Base-by-base conservation (phyloP, 192 early-diverging fungal species). In the Coemansia sp. region DNA sequence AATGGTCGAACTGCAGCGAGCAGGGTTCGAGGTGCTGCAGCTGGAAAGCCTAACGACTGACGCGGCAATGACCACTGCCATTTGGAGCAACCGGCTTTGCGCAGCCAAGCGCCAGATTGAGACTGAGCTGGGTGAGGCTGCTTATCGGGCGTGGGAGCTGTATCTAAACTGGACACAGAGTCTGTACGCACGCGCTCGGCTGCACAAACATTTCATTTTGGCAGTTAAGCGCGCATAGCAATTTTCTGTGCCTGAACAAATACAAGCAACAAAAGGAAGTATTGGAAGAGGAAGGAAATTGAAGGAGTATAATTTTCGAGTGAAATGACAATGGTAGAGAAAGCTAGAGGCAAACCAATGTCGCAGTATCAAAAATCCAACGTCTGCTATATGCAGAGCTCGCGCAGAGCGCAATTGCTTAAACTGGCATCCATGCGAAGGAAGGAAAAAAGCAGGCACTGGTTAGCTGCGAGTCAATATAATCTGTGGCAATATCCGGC, bases 141-240 rank as follows among this genome's bases (percentile, higher is more conserved):
- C 69, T 2, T 83, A 83, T 43, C 67, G 81, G 5, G 59, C 72
- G 2, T 78, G 75, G 81, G 75, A 78, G 53, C 72, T 83, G 27
- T 83, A 83, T 41, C 48, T 83, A 64, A 77, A 74, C 58, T 83
- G 81, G 81, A 75, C 81, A 12, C 75, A 77, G 58, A 78, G 75
- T 35, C 56, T 83, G 37, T 72, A 69, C 61, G 61, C 66, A 23
- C 81, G 81, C 12, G 72, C 65, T 5, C 69, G 75, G 9, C 63
- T 83, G 38, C 72, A 75, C 54, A 74, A 75, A 57, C 75, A 78
- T 55, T 75, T 81, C 57, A 57, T 81, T 24, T 53, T 81, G 15
- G 78, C 78, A 7, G 56, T 75, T 51, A 81, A 81, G 64, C 78
- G 72, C 29, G 41, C 41, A 25, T 70, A 65, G 47, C 41, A 12